Evolutionary conservation across 257 asterid species (phyloP), one percentile per base, ranked within the genome.

Genomic region (Osmanthus fragrans): DNA sequence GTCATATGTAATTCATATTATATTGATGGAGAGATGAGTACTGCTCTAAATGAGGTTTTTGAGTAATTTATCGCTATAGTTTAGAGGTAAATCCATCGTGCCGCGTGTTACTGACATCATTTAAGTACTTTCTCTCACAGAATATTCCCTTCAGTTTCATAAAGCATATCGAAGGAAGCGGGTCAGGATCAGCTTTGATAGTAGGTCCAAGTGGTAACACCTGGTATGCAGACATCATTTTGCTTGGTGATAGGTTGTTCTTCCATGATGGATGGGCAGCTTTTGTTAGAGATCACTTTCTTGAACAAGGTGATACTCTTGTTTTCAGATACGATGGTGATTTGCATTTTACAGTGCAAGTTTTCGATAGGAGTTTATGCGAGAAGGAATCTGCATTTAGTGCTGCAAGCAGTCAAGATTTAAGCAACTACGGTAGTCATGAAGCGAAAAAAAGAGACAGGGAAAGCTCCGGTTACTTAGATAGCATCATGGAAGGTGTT

Each of bases 291-390:
- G 92, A 88, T 74, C 92, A 88, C 89, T 73, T 76, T 77, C 90
- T 86, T 40, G 89, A 86, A 65, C 82, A 77, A 30, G 89, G 92
- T 21, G 92, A 88, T 76, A 74, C 89, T 13, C 27, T 88, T 73
- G 89, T 88, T 81, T 86, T 88, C 81, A 84, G 97, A 83, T 87
- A 92, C 51, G 91, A 94, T 64, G 97, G 97, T 30, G 84, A 89
- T 72, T 86, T 92, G 81, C 80, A 83, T 70, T 94, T 94, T 74
- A 76, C 88, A 1, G 96, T 94, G 81, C 98, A 85, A 86, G 73
- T 90, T 75, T 94, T 94, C 77, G 97, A 94, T 74, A 84, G 75
- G 75, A 85, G 87, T 76, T 85, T 87, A 79, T 94, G 98, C 71
- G 97, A 94, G 89, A 94, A 94, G 86, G 97, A 84, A 80, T 75